phyloP scores from a whole-genome alignment of 2,329 filamentous ascomycete species.

The Colletotrichum limetticola region DNA sequence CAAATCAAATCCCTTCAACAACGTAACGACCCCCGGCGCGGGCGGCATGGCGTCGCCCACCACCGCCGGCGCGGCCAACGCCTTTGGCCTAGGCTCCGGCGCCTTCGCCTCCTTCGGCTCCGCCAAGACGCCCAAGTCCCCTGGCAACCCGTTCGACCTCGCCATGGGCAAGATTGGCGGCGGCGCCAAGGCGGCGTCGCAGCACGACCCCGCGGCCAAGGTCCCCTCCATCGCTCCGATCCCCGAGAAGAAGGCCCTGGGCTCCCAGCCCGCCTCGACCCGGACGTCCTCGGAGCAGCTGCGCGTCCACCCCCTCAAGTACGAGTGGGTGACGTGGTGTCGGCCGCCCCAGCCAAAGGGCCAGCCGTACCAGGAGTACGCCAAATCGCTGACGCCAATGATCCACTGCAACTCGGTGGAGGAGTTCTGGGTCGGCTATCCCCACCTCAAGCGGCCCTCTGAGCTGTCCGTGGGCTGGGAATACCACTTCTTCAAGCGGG shows the following conservation, averaged over 20 bases:
- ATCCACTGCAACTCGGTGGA: conserved; percentile 85
- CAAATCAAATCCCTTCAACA: conserved; percentile 82
- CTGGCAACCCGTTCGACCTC: conserved; percentile 83
- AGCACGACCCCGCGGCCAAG: conserved; percentile 47
- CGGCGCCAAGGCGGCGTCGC: conserved; percentile 59
- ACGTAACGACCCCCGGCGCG: conserved; percentile 76
- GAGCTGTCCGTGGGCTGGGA: conserved; percentile 91
- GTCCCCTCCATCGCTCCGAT: conserved; percentile 57
- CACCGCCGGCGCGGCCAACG: conserved; percentile 79
- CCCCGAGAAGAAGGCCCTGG: conserved; percentile 64
- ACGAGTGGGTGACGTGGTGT: conserved; percentile 97
- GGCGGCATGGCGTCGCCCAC: conserved; percentile 80
- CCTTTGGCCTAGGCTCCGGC: conserved; percentile 93
- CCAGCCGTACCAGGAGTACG: conserved; percentile 87
- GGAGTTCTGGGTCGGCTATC: conserved; percentile 91
- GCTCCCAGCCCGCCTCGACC: conserved; percentile 33
- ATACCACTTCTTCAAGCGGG: conserved; percentile 98
- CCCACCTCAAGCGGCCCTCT: conserved; percentile 90
- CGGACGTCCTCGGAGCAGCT: conserved; percentile 33
- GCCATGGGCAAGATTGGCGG: conserved; percentile 61
- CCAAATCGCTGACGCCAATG: conserved; percentile 92
- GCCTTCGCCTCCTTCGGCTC: conserved; percentile 96
- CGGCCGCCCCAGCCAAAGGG: conserved; percentile 96
- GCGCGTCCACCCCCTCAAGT: conserved; percentile 65
- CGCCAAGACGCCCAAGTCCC: conserved; percentile 87